Percentiles rank a stretch among this genome's conserved stretches.
Evolutionary conservation across 176 grass and related monocot genomes (phyloP).

Genomic region (Saccharum officinarum): DNA sequence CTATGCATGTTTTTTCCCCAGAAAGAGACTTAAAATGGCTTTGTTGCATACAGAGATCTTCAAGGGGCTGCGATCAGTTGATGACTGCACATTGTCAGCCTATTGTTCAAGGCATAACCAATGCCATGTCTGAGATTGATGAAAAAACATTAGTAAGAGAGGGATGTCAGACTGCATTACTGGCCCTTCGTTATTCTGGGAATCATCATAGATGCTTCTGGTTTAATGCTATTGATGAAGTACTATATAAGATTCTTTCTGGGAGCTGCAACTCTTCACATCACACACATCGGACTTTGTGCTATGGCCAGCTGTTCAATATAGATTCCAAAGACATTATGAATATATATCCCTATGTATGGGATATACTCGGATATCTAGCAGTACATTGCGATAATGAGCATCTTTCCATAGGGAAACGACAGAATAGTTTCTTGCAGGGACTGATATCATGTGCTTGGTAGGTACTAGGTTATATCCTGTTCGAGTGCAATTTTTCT

Average conservation of each 20-base stretch:
- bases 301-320: conserved; percentile 40
- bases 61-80: conserved; percentile 40
- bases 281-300: conserved; percentile 8
- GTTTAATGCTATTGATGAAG: conserved; percentile 63
- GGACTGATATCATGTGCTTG: conserved; percentile 88
- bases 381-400: conserved; percentile 44
- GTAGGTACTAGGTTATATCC: conserved; percentile 52
- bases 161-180: conserved; percentile 65
- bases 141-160: conserved; percentile 59
- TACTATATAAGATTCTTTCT: conserved; percentile 57
- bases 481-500: conserved; percentile 2
- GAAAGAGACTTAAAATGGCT: neutral
- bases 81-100: conserved; percentile 43
- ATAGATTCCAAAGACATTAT: conserved; percentile 44
- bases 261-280: conserved; percentile 33
- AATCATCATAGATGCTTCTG: conserved; percentile 76
- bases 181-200: conserved; percentile 56
- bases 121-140: conserved; percentile 55
- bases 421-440: conserved; percentile 36
- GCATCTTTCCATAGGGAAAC: conserved; percentile 29
- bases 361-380: conserved; percentile 83
- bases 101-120: conserved; percentile 58
- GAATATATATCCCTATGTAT: conserved; percentile 57
- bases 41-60: conserved; percentile 53
- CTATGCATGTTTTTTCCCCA: neutral